Evolutionary conservation across 306 rosid genomes (phyloP).

Genomic region (Pyrus pyrifolia): DNA sequence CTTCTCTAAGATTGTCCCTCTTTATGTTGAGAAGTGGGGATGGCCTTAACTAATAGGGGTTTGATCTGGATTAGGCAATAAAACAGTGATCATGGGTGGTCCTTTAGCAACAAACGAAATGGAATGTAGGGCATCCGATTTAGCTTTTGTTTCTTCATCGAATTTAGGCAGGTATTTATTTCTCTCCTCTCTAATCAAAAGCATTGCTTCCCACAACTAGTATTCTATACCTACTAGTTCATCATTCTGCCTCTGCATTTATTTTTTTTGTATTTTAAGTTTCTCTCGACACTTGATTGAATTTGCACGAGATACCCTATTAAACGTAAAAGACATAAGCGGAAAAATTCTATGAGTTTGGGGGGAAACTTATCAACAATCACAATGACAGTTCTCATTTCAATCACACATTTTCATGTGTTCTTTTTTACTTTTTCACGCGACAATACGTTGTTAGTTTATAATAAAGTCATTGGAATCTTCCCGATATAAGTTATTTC

Average conservation of each 20-base stretch:
- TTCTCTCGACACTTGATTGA: too few relatives aligned
- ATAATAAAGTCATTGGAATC: neutral
- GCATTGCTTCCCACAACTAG: neutral
- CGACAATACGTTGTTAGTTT: too few relatives aligned
- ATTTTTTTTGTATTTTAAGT: neutral
- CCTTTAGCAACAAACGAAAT: neutral
- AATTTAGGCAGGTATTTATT: neutral
- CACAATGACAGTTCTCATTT: neutral
- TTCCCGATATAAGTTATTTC: too few relatives aligned
- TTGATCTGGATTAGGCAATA: slow-evolving; percentile 4
- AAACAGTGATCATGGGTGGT: slow-evolving; percentile 1
- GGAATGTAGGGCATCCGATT: neutral
- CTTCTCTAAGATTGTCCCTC: neutral
- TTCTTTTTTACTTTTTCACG: neutral
- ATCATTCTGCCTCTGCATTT: neutral
- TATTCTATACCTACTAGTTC: neutral
- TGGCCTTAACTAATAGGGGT: neutral
- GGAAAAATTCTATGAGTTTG: neutral
- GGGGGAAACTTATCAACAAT: neutral
- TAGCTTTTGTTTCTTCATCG: neutral
- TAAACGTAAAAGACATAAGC: neutral
- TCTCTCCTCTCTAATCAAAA: neutral
- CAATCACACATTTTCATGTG: neutral
- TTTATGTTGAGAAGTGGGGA: neutral
- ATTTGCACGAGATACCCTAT: too few relatives aligned